Base-by-base conservation (phyloP, 306 rosid species). In the Psophocarpus tetragonolobus region DNA sequence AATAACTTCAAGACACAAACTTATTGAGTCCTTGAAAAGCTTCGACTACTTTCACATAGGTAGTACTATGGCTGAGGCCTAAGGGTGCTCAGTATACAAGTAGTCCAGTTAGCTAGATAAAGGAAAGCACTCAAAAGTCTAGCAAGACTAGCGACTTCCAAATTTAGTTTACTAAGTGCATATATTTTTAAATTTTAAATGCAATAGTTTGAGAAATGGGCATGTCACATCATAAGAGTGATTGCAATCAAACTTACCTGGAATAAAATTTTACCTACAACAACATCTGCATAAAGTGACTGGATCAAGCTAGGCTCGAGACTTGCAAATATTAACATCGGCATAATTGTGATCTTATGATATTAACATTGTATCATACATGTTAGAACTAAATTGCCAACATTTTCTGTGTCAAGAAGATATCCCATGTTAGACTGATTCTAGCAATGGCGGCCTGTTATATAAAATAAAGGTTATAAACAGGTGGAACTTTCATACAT, bases 1-100 rank as follows among this genome's bases (percentile, higher is more conserved):
- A 14, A 60, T 58, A 57, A 36, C 36, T 47, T 78, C 36, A 47
- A 78, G 71, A 45, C 57, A 30, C 15, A 74, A 26, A 42, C 63
- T 24, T 56, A 26, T 13, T 4, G 30, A 41, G 69, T 66, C 14
- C n/a, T 51, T 42, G 3, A 7, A 69, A 84, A 65, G 57, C 64
- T 65, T 51, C 75, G 71, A 80, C 82, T 75, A 80, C 81, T 67
- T 69, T 62, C 44, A 75, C 67, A 70, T 29, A 56, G 51, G 42
- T 26, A 62, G 68, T 48, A 21, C 29, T 74, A 8, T 21, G 27
- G 71, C 35, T 74, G 62, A 47, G 48, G 48, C 18, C 70, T 18
- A 30, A 64, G 30, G 8, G 30, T 11, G 50, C 20, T 36, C 71
- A 10, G 14, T 17, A 33, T 17, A 36, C 60, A 48, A 48, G 48